Evolutionary conservation across 306 rosid species (phyloP).

Genomic region (Corylus americana): DNA sequence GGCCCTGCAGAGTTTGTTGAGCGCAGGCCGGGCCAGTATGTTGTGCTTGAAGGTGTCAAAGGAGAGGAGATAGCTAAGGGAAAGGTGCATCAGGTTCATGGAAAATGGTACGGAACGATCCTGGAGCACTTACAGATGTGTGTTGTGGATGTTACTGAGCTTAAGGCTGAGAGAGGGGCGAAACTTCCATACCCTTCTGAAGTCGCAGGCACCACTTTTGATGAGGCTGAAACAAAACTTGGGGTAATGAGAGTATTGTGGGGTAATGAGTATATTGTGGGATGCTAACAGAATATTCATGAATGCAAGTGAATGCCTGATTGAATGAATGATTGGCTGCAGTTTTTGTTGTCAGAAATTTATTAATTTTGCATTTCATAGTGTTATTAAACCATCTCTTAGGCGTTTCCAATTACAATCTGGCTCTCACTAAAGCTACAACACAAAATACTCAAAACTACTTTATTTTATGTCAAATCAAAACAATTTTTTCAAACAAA

Average conservation of each 20-base stretch:
- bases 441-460: too few relatives aligned
- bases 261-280: constrained; percentile 83
- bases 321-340: constrained; percentile 14
- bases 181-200: constrained; percentile 66
- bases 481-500: too few relatives aligned
- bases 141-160: constrained; percentile 72
- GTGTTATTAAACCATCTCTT: not conserved
- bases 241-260: constrained; percentile 77
- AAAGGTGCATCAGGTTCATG: constrained; percentile 59
- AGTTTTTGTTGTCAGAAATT: not conserved
- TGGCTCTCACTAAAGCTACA: not conserved
- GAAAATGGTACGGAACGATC: constrained; percentile 66
- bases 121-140: constrained; percentile 53
- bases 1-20: constrained; percentile 45
- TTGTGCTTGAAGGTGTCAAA: constrained; percentile 36
- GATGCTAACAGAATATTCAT: constrained; percentile 50
- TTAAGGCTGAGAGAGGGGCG: constrained; percentile 49
- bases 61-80: constrained; percentile 71
- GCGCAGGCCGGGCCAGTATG: constrained; percentile 60
- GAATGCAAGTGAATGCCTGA: constrained; percentile 22
- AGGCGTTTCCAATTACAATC: not conserved
- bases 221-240: constrained; percentile 63
- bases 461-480: too few relatives aligned
- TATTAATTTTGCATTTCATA: not conserved
- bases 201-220: constrained; percentile 63